These are phyloP conservation scores for Musa itinerans DNA, from an alignment of 176 grass and related monocot species.

Conservation along the genomic window DNA sequence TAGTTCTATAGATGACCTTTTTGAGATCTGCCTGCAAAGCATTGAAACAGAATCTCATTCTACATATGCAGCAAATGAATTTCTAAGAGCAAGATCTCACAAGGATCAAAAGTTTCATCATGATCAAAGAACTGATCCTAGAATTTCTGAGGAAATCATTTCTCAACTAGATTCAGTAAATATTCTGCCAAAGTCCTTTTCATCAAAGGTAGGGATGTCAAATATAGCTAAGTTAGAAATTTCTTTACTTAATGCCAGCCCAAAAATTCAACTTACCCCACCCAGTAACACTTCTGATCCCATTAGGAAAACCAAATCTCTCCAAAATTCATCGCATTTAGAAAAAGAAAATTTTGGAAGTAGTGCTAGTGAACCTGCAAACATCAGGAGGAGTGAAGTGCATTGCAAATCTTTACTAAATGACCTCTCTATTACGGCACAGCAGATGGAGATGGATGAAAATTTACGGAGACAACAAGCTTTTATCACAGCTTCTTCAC, in stretches of 20 bases:
- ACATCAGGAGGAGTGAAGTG: conserved; percentile 31
- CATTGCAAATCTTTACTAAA: conserved; percentile 51
- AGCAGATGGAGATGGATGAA: conserved; percentile 21
- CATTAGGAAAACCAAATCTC: conserved; percentile 71
- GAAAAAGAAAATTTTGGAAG: conserved; percentile 26
- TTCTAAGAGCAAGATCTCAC: conserved; percentile 13
- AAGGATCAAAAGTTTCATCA: conserved; percentile 23
- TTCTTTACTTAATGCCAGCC: conserved; percentile 2
- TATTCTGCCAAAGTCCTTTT: conserved; percentile 57
- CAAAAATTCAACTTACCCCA: conserved; percentile 47
- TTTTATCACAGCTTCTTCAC: conserved; percentile 36
- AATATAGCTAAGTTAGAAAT: conserved; percentile 28
- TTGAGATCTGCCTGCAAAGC: conserved; percentile 43
- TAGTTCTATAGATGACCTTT: conserved; percentile 17
- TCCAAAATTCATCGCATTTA: conserved; percentile 34
- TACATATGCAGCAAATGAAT: conserved; percentile 23
- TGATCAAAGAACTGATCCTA: conserved; percentile 7
- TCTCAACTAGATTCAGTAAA: conserved; percentile 22
- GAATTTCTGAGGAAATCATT: conserved; percentile 16
- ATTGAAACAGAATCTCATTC: conserved; percentile 11
- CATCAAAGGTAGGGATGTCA: conserved; percentile 43
- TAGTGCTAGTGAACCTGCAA: conserved; percentile 15
- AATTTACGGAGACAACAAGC: conserved; percentile 16
- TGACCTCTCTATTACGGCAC: conserved; percentile 40
- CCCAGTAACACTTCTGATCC: conserved; percentile 64